Conservation (phyloP, 495 filamentous ascomycete species). For the Recurvomyces mirabilis region DNA sequence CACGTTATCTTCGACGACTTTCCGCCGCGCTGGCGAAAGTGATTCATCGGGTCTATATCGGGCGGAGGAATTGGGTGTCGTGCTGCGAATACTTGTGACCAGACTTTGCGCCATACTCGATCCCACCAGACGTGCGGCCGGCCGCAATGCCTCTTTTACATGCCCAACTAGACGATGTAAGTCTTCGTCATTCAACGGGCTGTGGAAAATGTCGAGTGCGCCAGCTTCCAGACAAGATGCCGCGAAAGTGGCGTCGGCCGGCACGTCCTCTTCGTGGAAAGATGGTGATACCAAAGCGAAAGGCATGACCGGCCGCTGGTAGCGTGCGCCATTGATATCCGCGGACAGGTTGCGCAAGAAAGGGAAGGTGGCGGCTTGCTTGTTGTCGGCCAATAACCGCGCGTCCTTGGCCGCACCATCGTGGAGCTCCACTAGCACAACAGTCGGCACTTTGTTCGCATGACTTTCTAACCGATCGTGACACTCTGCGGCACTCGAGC, state of each 20-base stretch:
- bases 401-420: neutral
- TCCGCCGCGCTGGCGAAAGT: constrained; percentile 46
- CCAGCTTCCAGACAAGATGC: constrained; percentile 62
- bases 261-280: neutral
- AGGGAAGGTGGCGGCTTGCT: neutral
- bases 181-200: constrained; percentile 58
- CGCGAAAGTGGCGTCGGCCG: neutral
- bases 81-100: constrained; percentile 83
- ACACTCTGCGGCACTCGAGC: constrained; percentile 8
- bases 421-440: constrained; percentile 18
- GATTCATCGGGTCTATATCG: constrained; percentile 30
- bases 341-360: constrained; percentile 9
- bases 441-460: constrained; percentile 6
- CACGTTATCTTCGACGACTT: constrained; percentile 55
- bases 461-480: constrained; percentile 10
- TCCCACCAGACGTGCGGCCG: constrained; percentile 87
- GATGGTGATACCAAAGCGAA: constrained; percentile 11
- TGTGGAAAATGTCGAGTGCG: constrained; percentile 71
- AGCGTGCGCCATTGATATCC: constrained; percentile 18
- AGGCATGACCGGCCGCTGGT: constrained; percentile 17
- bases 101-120: constrained; percentile 79
- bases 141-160: constrained; percentile 71
- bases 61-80: constrained; percentile 32
- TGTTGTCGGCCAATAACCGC: neutral
- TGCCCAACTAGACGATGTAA: constrained; percentile 66